These are phyloP conservation scores for Pleurotus salmoneostramineus DNA, from an alignment of 768 basidiomycete genomes.

Conservation along the genomic window DNA sequence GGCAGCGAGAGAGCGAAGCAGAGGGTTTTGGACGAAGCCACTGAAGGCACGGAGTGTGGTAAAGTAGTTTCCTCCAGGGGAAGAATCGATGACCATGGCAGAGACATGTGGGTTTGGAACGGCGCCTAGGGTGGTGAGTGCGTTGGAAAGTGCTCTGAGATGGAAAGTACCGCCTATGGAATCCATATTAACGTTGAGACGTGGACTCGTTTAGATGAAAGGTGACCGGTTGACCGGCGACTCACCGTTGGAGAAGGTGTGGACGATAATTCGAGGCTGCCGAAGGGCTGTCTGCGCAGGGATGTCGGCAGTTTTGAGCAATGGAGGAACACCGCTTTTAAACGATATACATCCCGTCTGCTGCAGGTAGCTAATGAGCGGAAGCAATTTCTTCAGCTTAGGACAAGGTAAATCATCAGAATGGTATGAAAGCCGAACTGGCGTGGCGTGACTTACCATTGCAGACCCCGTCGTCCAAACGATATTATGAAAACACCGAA, in stretches of 20 bases:
- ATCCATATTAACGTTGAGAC: neutral
- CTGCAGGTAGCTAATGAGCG: slow-evolving; percentile 32
- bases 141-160: slow-evolving; percentile 27
- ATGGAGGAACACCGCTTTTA: slow-evolving; percentile 1
- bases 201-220: neutral
- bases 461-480: slow-evolving; percentile 28
- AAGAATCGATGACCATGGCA: slow-evolving; percentile 41
- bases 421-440: neutral
- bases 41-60: slow-evolving; percentile 27
- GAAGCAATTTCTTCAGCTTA: slow-evolving; percentile 23
- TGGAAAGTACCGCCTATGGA: slow-evolving; percentile 37
- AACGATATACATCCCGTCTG: slow-evolving; percentile 28
- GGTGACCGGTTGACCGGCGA: neutral
- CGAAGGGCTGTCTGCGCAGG: neutral
- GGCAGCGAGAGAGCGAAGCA: slow-evolving; percentile 20
- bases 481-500: slow-evolving; percentile 30
- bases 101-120: slow-evolving; percentile 11
- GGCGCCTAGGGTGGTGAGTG: slow-evolving; percentile 20
- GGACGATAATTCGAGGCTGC: slow-evolving; percentile 34
- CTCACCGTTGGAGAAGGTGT: slow-evolving; percentile 46
- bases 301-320: slow-evolving; percentile 1
- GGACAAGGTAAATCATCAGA: neutral
- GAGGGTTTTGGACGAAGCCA: slow-evolving; percentile 22
- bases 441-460: slow-evolving; percentile 22
- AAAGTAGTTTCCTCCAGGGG: slow-evolving; percentile 31